Conservation (phyloP, 2,329 filamentous ascomycete genomes). For the Neobulgaria alba region DNA sequence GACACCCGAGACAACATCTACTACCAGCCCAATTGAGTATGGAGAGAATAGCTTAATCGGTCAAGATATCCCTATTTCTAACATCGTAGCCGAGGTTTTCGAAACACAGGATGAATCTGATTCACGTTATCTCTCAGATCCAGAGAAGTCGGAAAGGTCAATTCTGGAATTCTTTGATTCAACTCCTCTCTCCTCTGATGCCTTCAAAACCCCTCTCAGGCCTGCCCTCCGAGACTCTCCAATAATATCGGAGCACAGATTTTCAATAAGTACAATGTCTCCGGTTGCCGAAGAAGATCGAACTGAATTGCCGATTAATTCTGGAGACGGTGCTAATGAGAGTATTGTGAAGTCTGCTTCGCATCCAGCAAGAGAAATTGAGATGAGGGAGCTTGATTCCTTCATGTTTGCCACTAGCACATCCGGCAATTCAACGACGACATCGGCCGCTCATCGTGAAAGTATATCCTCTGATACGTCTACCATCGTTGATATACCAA, state of each 20-base stretch:
- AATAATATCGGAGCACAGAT: not conserved
- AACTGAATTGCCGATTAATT: not conserved
- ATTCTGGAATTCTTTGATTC: too few relatives aligned
- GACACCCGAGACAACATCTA: too few relatives aligned
- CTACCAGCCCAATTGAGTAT: too few relatives aligned
- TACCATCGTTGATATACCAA: slow-evolving; percentile 11
- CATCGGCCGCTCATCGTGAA: slow-evolving; percentile 8
- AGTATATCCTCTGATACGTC: slow-evolving; percentile 18
- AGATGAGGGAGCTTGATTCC: not conserved
- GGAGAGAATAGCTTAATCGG: too few relatives aligned
- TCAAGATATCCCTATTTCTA: too few relatives aligned
- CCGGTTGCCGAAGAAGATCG: slow-evolving; percentile 1
- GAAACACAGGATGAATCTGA: too few relatives aligned
- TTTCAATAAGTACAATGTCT: not conserved
- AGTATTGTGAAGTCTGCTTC: not conserved
- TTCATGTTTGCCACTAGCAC: slow-evolving; percentile 2
- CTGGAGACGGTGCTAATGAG: not conserved
- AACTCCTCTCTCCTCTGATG: too few relatives aligned
- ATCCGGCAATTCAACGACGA: slow-evolving; percentile 4
- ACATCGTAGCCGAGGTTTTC: too few relatives aligned
- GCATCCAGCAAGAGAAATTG: not conserved
- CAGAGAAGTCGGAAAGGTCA: too few relatives aligned
- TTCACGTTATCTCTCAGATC: too few relatives aligned
- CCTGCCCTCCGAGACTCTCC: not conserved
- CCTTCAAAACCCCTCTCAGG: not conserved